Conservation (phyloP, 495 filamentous ascomycete genomes). For the Xylaria palmicola region DNA sequence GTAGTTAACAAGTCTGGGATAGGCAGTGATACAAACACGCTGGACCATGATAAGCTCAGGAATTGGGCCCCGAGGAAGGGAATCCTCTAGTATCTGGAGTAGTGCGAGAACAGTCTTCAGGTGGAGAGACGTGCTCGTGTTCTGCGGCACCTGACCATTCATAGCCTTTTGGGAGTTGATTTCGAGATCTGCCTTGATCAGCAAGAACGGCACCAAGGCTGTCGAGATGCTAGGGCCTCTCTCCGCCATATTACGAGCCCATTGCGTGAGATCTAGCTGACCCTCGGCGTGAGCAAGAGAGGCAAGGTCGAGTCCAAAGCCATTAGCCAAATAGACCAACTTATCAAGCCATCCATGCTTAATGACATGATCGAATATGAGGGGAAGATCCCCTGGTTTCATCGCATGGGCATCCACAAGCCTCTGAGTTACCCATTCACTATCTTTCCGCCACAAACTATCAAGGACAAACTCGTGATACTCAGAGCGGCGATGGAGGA, state of each 20-base stretch:
- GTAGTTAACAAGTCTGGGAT: conserved; percentile 95
- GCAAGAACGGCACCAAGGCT: conserved; percentile 69
- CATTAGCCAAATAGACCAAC: conserved; percentile 69
- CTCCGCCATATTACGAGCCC: conserved; percentile 67
- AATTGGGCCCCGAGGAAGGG: conserved; percentile 46
- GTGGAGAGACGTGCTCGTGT: conserved; percentile 57
- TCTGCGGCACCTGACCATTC: conserved; percentile 54
- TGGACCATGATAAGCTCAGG: conserved; percentile 62
- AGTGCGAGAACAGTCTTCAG: conserved; percentile 83
- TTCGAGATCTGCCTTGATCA: conserved; percentile 81
- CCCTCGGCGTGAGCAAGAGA: conserved; percentile 83
- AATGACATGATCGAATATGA: conserved; percentile 79
- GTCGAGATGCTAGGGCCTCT: conserved; percentile 60
- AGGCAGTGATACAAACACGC: conserved; percentile 84
- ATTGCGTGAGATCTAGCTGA: conserved; percentile 75
- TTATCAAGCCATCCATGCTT: conserved; percentile 81
- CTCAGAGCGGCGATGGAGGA: conserved; percentile 43
- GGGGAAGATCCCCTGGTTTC: conserved; percentile 70
- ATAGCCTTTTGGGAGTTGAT: conserved; percentile 58
- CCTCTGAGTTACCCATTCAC: conserved; percentile 72
- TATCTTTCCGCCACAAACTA: conserved; percentile 85
- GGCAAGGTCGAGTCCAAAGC: conserved; percentile 84
- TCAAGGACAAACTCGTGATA: conserved; percentile 83
- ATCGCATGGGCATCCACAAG: conserved; percentile 76
- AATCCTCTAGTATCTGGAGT: conserved; percentile 73